A percentile compares a stretch with the other conserved stretches of the same genome.
These are phyloP conservation scores for Beauveria medogensis DNA, from an alignment of 2,329 filamentous ascomycete species.

Conservation along the genomic window DNA sequence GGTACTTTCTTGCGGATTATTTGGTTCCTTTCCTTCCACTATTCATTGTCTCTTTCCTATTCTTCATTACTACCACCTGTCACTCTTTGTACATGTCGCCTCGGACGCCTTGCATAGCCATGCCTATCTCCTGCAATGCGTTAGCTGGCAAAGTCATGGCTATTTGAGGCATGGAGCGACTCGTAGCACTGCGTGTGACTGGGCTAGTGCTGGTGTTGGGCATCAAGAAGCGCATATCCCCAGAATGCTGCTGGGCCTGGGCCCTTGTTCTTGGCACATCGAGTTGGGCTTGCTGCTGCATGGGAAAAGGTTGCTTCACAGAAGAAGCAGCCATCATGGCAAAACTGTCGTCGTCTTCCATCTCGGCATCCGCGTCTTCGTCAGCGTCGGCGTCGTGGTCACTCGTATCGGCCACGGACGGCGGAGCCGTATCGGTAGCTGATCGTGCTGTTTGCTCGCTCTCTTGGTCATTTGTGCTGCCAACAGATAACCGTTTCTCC, in stretches of 20 bases:
- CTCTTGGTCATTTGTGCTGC: constrained; percentile 26
- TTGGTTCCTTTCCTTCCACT: neutral
- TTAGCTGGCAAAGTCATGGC: constrained; percentile 33
- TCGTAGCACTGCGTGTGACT: constrained; percentile 30
- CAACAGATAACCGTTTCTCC: constrained; percentile 24
- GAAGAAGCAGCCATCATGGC: constrained; percentile 39
- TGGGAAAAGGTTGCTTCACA: constrained; percentile 27
- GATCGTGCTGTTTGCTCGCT: constrained; percentile 28
- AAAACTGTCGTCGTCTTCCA: constrained; percentile 52
- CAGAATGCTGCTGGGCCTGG: constrained; percentile 26
- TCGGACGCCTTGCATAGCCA: constrained; percentile 38
- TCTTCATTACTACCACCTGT: constrained; percentile 4
- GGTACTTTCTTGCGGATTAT: neutral
- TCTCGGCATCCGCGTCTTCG: constrained; percentile 27
- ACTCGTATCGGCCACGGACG: constrained; percentile 39
- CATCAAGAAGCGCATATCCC: constrained; percentile 35
- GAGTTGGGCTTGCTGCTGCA: constrained; percentile 33
- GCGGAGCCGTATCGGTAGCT: constrained; percentile 27
- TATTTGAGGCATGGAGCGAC: constrained; percentile 39
- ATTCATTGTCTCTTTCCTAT: constrained; percentile 1
- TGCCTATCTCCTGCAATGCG: constrained; percentile 36
- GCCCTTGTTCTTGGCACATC: constrained; percentile 35
- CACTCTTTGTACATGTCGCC: constrained; percentile 48
- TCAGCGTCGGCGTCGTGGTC: constrained; percentile 22
- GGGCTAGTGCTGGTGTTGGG: constrained; percentile 31